Base-by-base conservation (phyloP, 129 eudicot species). In the Oenanthe sinensis region DNA sequence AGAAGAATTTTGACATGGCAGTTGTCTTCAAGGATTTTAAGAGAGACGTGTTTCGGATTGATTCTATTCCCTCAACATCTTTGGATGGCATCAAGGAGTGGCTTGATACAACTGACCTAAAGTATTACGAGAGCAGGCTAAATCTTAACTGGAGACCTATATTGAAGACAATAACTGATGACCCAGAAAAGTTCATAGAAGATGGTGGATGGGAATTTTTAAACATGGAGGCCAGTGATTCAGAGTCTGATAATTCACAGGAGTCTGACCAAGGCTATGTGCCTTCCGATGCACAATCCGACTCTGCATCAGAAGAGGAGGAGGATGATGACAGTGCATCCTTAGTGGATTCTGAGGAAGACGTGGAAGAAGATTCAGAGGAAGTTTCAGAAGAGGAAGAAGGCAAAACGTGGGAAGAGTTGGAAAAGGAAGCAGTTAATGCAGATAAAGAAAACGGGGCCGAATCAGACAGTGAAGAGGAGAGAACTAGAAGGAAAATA, bases 161-260 rank as follows among this genome's bases (percentile, higher is more conserved):
- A 45, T 76, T 87, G 76, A 84, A 84, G 74, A 84, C 90, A 14
- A 87, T 87, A 33, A 82, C 86, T 9, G 90, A 87, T 76, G 90
- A 87, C 74, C 90, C 90, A 12, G 84, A 84, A 28, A 84, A 87
- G 81, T 87, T 87, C 46, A 87, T 87, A 8, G 88, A 87, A 47
- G 88, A 82, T 80, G 90, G 90, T 73, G 90, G 90, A 13, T 87
- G 90, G 90, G 90, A 87, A 43, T 87, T 87, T 76, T 77, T 87
- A 76, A 87, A 87, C 75, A 81, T 87, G 84, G 90, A 87, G 70
- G 90, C 84, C 15, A 82, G 81, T 45, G 90, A 87, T 74, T 81
- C 90, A 33, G 90, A 87, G 20, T 79, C 88, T 52, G 87, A 87
- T 44, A 78, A 83, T 72, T 87, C 90, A 16, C 83, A 84, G 81